A percentile compares a stretch with the other conserved stretches of the same genome.
Evolutionary conservation across 2,329 filamentous ascomycete genomes (phyloP).

Genomic region (Arachnomyces sp.): DNA sequence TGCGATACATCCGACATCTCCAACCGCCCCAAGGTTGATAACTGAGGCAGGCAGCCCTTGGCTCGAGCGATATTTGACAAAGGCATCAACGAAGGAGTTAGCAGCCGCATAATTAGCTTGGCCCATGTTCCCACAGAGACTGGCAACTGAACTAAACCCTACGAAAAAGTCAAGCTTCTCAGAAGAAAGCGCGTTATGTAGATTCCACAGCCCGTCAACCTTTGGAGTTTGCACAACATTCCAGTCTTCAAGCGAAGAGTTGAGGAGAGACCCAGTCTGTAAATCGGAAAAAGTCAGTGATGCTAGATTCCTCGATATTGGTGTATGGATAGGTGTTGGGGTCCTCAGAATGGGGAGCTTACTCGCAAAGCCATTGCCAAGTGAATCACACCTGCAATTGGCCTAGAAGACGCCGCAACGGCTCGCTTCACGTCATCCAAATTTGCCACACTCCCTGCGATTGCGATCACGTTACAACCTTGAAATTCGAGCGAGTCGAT

Average conservation of each 20-base stretch:
- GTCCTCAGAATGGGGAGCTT: not conserved
- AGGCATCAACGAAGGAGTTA: slow-evolving; percentile 14
- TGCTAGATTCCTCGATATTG: too few species aligned
- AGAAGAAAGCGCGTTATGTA: not conserved
- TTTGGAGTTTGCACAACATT: too few species aligned
- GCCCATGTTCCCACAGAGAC: too few species aligned
- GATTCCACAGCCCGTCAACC: too few species aligned
- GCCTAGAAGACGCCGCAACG: not conserved
- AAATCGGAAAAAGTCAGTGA: too few species aligned
- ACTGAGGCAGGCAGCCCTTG: slow-evolving; percentile 4
- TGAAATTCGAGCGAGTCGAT: too few species aligned
- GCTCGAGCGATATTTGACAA: slow-evolving; percentile 11
- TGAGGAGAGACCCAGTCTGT: too few species aligned
- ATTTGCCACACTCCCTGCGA: slow-evolving; percentile 11
- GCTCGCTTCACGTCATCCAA: slow-evolving; percentile 4
- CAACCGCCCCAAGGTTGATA: slow-evolving; percentile 16
- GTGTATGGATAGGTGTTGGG: too few species aligned
- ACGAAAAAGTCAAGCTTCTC: too few species aligned
- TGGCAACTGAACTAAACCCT: slow-evolving; percentile 26
- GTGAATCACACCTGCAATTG: slow-evolving; percentile 8
- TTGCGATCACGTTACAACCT: slow-evolving; percentile 3
- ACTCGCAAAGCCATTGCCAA: slow-evolving; percentile 5
- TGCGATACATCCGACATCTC: slow-evolving; percentile 11
- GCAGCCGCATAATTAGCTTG: slow-evolving; percentile 13
- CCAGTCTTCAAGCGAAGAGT: too few species aligned